These are phyloP conservation scores for Forsythia suspensa DNA, from an alignment of 257 asterid genomes.

Conservation along the genomic window DNA sequence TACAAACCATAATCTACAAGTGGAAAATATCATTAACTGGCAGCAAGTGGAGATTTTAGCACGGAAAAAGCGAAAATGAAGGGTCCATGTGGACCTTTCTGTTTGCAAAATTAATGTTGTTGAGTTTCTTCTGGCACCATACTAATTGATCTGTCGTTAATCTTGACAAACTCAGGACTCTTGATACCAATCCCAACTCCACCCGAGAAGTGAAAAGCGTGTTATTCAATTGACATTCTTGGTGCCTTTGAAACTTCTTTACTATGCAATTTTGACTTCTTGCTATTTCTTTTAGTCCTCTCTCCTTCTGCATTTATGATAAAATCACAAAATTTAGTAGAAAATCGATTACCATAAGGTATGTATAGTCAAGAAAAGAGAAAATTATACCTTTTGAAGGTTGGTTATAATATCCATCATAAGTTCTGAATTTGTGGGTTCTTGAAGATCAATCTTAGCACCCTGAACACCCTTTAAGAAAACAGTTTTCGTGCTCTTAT, in stretches of 20 bases:
- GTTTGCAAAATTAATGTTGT: slow-evolving; percentile 51
- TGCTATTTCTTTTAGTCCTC: slow-evolving; percentile 47
- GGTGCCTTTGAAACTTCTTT: slow-evolving; percentile 56
- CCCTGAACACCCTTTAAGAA: slow-evolving; percentile 31
- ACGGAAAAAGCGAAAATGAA: slow-evolving; percentile 75
- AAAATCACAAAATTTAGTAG: neutral
- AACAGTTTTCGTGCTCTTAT: slow-evolving; percentile 42
- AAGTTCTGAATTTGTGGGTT: slow-evolving; percentile 39
- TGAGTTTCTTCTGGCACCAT: slow-evolving; percentile 74
- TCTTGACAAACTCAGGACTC: slow-evolving; percentile 59
- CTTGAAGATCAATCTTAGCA: slow-evolving; percentile 26
- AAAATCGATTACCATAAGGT: no score
- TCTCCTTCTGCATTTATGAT: slow-evolving; percentile 61
- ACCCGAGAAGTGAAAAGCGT: slow-evolving; percentile 47
- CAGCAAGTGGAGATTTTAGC: slow-evolving; percentile 27
- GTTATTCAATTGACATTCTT: slow-evolving; percentile 21
- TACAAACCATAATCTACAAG: slow-evolving; percentile 9
- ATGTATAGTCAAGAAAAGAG: neutral
- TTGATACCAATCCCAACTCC: slow-evolving; percentile 61
- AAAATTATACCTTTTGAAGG: slow-evolving; percentile 62
- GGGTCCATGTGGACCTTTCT: slow-evolving; percentile 61
- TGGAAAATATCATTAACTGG: neutral
- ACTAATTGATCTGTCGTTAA: slow-evolving; percentile 50
- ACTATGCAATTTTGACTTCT: slow-evolving; percentile 75
- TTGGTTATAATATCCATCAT: slow-evolving; percentile 34